Evolutionary conservation across 2,329 filamentous ascomycete species (phyloP).

Genomic region (Fusarium vanettenii): DNA sequence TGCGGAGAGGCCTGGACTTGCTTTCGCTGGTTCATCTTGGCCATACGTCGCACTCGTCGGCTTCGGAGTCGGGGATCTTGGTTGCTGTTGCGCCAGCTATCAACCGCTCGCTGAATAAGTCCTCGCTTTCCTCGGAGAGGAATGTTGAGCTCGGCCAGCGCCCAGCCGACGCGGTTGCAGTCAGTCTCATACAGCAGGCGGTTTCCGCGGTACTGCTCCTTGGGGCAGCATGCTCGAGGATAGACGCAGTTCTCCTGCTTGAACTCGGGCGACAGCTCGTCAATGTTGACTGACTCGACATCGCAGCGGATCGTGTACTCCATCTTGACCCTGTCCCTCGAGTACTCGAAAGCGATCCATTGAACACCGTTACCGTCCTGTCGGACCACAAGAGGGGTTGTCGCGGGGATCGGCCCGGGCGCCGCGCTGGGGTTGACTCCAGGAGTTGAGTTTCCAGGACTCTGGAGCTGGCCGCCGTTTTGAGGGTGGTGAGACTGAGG

Average conservation of each 20-base stretch:
- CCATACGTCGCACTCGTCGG: constrained; percentile 91
- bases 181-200: constrained; percentile 96
- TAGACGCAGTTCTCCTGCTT: constrained; percentile 99
- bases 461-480: constrained; percentile 53
- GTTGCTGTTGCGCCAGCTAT: constrained; percentile 99
- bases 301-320: constrained; percentile 99
- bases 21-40: constrained; percentile 93
- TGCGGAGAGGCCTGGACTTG: constrained; percentile 70
- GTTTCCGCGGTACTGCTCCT: constrained; percentile 97
- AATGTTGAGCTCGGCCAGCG: constrained; percentile 91
- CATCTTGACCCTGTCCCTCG: constrained; percentile 97
- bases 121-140: constrained; percentile 92
- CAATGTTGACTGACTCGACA: constrained; percentile 94
- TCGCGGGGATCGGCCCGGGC: constrained; percentile 95
- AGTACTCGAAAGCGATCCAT: constrained; percentile 99
- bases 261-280: constrained; percentile 86
- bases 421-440: constrained; percentile 90
- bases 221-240: constrained; percentile 91
- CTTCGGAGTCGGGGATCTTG: constrained; percentile 93
- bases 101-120: constrained; percentile 94
- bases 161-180: constrained; percentile 99
- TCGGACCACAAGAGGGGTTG: constrained; percentile 91
- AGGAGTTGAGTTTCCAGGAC: constrained; percentile 50
- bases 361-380: constrained; percentile 97
- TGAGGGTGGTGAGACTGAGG: constrained; percentile 52